Conservation (phyloP, 1,284 basidiomycete genomes). For the Leccinum pachyderme region DNA sequence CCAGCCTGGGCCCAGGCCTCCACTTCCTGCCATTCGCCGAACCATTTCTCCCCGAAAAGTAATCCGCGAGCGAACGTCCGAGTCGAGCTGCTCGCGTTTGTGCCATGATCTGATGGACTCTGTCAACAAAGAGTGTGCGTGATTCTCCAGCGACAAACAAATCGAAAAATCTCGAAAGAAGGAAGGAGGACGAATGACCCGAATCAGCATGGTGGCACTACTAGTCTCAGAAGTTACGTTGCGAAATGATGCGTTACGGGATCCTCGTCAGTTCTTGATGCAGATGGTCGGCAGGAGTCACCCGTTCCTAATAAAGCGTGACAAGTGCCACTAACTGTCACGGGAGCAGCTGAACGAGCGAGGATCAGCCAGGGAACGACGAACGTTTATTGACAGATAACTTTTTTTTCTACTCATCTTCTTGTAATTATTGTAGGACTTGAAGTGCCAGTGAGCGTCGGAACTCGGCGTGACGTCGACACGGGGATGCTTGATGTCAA, state of each 20-base stretch:
- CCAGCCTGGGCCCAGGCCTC: too few relatives aligned
- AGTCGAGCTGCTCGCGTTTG: background rate
- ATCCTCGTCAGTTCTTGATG: background rate
- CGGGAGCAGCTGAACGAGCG: background rate
- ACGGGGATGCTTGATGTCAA: background rate
- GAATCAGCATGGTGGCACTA: background rate
- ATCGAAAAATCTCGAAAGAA: background rate
- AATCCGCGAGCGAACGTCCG: background rate
- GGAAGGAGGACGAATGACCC: background rate
- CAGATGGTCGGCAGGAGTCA: background rate
- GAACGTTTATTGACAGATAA: background rate
- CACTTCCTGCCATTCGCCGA: background rate
- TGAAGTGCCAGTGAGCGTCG: background rate
- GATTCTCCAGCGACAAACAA: background rate
- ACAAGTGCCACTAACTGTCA: background rate
- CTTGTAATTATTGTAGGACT: background rate
- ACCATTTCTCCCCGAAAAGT: background rate
- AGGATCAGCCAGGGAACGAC: background rate
- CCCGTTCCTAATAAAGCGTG: background rate
- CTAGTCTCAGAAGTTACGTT: background rate
- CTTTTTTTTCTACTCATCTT: background rate
- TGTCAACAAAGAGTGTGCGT: background rate
- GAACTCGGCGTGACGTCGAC: background rate
- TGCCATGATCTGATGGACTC: background rate
- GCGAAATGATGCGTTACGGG: background rate